Base-by-base conservation (phyloP, 495 filamentous ascomycete species). In the Trypethelium eluteriae region DNA sequence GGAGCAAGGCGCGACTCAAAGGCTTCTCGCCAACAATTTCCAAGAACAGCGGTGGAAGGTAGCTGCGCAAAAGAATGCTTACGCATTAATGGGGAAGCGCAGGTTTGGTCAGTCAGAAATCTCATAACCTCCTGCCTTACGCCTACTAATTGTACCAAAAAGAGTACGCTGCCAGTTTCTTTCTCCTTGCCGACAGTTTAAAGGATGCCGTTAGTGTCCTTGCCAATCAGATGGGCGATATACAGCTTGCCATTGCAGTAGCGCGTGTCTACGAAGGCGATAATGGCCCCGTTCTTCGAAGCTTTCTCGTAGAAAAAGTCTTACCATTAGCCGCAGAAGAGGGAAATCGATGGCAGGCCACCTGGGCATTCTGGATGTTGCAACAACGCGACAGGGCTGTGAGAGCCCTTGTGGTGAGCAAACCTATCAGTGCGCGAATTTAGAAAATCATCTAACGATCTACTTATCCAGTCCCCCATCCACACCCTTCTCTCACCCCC, bases 331-430 rank as follows among this genome's bases (percentile, higher is more conserved):
- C 95, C 7, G 84, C 89, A 2, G 79, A 85, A 11, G 86, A 92
- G 66, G 91, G 91, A 0, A 93, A 98, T 74, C 83, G 93, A 64
- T 99, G 95, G 95, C 85, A 95, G 61, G 91, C 92, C 2, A 91
- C 89, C 0, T 99, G 95, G 95, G 90, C 91, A 3, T 96, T 93
- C 75, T 96, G 92, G 90, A 92, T 96, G 87, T 81, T 99, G 18
- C 85, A 86, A 47, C 80, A 87, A 64, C 83, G 85, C 49, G 92
- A 95, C 71, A 89, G 91, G 82, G 91, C 93, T 14, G 91, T 98
- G 4, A 83, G 90, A 18, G 87, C 89, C n/a, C 76, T 98, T 2
- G 86, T 97, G 62, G 82, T 49, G 34, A 47, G 64, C 44, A 65
- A 38, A 77, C 61, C 36, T 64, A 53, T 34, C 25, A 46, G n/a